Percentiles rank a stretch among this genome's conserved stretches.
Evolutionary conservation across 805 yeast genomes (phyloP).

Genomic region (Candida cerambycidarum): DNA sequence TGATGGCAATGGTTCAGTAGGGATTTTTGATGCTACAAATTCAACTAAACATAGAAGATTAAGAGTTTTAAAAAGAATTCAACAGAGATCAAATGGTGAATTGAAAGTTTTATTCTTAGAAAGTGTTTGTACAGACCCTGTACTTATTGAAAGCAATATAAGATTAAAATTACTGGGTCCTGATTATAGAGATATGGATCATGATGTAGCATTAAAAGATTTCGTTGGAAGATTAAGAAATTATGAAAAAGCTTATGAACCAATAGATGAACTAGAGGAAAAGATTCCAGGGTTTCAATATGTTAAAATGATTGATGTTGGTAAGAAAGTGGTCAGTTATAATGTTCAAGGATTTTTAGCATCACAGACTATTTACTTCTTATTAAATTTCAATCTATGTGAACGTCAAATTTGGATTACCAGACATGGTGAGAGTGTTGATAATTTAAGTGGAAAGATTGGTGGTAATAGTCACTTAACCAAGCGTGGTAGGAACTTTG

Average conservation of each 20-base stretch:
- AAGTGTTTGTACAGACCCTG: conserved; percentile 79
- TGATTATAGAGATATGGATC: conserved; percentile 85
- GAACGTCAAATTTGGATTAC: conserved; percentile 94
- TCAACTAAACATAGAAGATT: conserved; percentile 66
- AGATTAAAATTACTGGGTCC: conserved; percentile 88
- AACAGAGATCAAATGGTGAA: conserved; percentile 54
- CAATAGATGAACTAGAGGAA: conserved; percentile 81
- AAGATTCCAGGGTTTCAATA: conserved; percentile 71
- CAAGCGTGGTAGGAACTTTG: conserved; percentile 71
- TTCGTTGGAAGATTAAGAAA: conserved; percentile 78
- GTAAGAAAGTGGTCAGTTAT: conserved; percentile 88
- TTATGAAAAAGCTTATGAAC: conserved; percentile 87
- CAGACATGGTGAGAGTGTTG: conserved; percentile 90
- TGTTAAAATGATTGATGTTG: conserved; percentile 94
- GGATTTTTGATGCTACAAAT: conserved; percentile 86
- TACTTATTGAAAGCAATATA: conserved; percentile 79
- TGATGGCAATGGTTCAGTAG: conserved; percentile 84
- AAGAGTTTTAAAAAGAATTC: conserved; percentile 56
- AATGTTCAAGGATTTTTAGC: conserved; percentile 86
- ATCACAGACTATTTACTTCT: conserved; percentile 88
- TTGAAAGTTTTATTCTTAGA: conserved; percentile 83
- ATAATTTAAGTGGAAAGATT: conserved; percentile 79
- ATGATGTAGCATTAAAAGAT: conserved; percentile 73
- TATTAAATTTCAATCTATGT: conserved; percentile 81
- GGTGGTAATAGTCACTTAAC: conserved; percentile 92